These are phyloP conservation scores for Alternaria incomplexa DNA, from an alignment of 2,329 filamentous ascomycete genomes.

Conservation along the genomic window DNA sequence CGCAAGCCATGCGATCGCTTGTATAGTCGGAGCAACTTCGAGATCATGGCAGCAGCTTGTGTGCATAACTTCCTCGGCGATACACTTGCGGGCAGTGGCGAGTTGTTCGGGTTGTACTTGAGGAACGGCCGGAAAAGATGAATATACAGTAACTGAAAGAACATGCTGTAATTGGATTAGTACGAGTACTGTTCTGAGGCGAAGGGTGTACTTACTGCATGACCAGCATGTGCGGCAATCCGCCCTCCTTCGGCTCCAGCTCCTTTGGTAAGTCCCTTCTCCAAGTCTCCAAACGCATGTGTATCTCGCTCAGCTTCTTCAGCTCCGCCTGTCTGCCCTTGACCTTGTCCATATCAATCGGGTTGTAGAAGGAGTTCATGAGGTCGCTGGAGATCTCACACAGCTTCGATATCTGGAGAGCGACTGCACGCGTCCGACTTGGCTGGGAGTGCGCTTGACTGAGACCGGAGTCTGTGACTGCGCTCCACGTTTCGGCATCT, in stretches of 20 bases:
- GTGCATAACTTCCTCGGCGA: conserved; percentile 91
- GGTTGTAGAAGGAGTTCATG: conserved; percentile 89
- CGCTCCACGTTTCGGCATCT: conserved; percentile 84
- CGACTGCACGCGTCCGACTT: conserved; percentile 75
- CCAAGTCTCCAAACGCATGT: conserved; percentile 90
- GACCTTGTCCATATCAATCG: conserved; percentile 65
- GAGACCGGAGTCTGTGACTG: conserved; percentile 84
- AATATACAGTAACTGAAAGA: conserved; percentile 93
- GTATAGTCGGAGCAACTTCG: conserved; percentile 92
- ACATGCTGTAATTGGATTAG: conserved; percentile 72
- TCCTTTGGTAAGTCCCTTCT: conserved; percentile 81
- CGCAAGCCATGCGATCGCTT: conserved; percentile 89
- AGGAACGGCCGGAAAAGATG: conserved; percentile 95
- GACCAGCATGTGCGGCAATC: conserved; percentile 79
- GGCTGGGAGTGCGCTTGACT: conserved; percentile 77
- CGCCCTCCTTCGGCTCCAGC: conserved; percentile 86
- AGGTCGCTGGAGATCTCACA: conserved; percentile 95
- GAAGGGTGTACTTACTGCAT: conserved; percentile 75
- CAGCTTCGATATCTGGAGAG: conserved; percentile 77
- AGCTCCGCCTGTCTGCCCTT: conserved; percentile 81
- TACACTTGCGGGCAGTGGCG: conserved; percentile 83
- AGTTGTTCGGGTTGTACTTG: conserved; percentile 82
- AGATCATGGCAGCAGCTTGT: conserved; percentile 85
- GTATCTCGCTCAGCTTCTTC: conserved; percentile 90
- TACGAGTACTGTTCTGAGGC: neutral